phyloP scores from a whole-genome alignment of 129 eudicot species.

The Calendula officinalis region DNA sequence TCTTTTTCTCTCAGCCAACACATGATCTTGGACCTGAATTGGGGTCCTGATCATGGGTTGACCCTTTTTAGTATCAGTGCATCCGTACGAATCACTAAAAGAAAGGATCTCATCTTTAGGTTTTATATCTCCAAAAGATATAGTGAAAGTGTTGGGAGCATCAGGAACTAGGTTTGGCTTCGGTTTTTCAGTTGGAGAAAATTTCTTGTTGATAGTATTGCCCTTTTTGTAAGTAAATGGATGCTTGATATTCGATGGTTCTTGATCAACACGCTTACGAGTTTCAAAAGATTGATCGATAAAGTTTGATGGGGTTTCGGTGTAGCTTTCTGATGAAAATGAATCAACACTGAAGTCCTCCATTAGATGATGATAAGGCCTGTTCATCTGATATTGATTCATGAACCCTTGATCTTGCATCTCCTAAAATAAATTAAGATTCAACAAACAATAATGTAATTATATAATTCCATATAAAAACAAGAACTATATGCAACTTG shows the following conservation, averaged over 20 bases:
- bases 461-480: background rate
- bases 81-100: conserved; percentile 31
- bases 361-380: conserved; percentile 38
- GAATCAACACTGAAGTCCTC: conserved; percentile 43
- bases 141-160: conserved; percentile 34
- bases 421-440: conserved; percentile 27
- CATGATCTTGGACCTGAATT: conserved; percentile 56
- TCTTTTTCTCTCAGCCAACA: conserved; percentile 59
- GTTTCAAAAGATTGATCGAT: conserved; percentile 39
- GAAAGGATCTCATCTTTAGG: conserved; percentile 41
- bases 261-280: conserved; percentile 26
- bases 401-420: conserved; percentile 44
- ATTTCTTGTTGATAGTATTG: conserved; percentile 16
- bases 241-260: conserved; percentile 24
- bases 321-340: conserved; percentile 43
- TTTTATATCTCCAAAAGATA: conserved; percentile 38
- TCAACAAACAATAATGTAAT: conserved; percentile 14
- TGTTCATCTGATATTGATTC: conserved; percentile 41
- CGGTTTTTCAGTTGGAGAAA: conserved; percentile 25
- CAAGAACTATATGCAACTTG: conserved; percentile 5
- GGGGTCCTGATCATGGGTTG: conserved; percentile 35
- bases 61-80: conserved; percentile 23
- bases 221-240: conserved; percentile 21
- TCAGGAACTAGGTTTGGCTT: conserved; percentile 25
- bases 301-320: conserved; percentile 29